Evolutionary conservation across 2,329 filamentous ascomycete genomes (phyloP).

Genomic region (Microcyclospora pomicola): DNA sequence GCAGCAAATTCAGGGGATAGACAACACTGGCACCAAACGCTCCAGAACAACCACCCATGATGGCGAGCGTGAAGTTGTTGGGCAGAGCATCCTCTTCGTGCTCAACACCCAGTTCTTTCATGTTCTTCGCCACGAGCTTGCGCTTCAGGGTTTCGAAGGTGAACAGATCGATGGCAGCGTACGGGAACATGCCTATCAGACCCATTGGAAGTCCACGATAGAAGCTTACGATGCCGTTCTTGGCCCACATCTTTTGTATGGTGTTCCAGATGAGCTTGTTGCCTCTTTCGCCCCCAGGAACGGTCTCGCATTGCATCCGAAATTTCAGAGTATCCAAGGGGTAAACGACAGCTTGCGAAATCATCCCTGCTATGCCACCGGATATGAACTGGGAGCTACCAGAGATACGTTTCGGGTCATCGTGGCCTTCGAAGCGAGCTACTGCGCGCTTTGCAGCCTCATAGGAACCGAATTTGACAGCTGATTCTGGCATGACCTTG

Average conservation of each 20-base stretch:
- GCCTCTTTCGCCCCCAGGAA: slow-evolving; percentile 69
- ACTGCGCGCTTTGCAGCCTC: slow-evolving; percentile 84
- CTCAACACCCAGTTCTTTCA: slow-evolving; percentile 53
- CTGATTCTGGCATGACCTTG: slow-evolving; percentile 97
- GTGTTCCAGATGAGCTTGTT: slow-evolving; percentile 72
- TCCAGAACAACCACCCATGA: slow-evolving; percentile 81
- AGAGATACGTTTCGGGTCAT: slow-evolving; percentile 64
- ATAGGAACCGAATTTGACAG: slow-evolving; percentile 95
- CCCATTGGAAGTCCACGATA: slow-evolving; percentile 93
- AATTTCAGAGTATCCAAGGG: slow-evolving; percentile 75
- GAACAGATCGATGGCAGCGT: slow-evolving; percentile 89
- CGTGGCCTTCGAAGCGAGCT: slow-evolving; percentile 74
- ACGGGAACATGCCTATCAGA: slow-evolving; percentile 91
- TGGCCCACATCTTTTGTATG: slow-evolving; percentile 70
- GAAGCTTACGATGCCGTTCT: slow-evolving; percentile 59
- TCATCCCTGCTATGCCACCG: slow-evolving; percentile 83
- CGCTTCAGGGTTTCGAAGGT: slow-evolving; percentile 90
- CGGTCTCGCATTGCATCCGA: slow-evolving; percentile 88
- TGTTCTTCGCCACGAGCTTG: slow-evolving; percentile 55
- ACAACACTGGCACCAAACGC: slow-evolving; percentile 87
- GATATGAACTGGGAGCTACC: slow-evolving; percentile 80
- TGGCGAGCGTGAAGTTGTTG: slow-evolving; percentile 69
- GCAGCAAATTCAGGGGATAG: slow-evolving; percentile 85
- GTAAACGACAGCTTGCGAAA: slow-evolving; percentile 92
- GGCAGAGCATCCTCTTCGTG: slow-evolving; percentile 69